Conservation (phyloP, 208 protist species). For the Leishmania guyanensis region DNA sequence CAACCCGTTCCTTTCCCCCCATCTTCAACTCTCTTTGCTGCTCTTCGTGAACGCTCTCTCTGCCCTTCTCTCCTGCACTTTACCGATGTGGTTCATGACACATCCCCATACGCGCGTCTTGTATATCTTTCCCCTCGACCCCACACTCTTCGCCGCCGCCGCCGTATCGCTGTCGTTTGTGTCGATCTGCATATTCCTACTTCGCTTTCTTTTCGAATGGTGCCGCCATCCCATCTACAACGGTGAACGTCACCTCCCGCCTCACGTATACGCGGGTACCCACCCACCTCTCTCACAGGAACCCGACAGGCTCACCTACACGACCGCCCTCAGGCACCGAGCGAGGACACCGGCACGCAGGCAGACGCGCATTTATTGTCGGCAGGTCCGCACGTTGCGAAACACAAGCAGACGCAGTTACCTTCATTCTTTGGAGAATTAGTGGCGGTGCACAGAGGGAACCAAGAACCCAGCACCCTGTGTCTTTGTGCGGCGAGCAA, state of each 20-base stretch:
- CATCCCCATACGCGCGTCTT: neutral
- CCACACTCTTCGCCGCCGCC: neutral
- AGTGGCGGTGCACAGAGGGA: neutral
- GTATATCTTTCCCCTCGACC: neutral
- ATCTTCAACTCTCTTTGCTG: neutral
- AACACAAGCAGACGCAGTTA: neutral
- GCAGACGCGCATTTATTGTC: neutral
- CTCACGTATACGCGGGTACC: neutral
- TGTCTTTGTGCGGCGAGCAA: neutral
- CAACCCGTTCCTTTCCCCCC: neutral
- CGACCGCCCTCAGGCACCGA: neutral
- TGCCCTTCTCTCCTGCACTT: neutral
- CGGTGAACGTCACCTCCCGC: neutral
- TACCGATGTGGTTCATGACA: neutral
- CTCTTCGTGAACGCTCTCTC: neutral
- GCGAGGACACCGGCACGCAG: neutral
- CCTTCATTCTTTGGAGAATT: neutral
- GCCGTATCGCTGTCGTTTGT: neutral
- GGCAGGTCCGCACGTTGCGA: neutral
- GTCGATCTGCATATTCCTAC: neutral
- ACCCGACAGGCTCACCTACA: neutral
- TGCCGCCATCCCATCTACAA: neutral
- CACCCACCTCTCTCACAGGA: neutral
- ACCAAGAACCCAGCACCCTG: neutral
- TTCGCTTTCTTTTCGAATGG: neutral